phyloP scores from a whole-genome alignment of 2,329 filamentous ascomycete genomes.

The Clonostachys rhizophaga region DNA sequence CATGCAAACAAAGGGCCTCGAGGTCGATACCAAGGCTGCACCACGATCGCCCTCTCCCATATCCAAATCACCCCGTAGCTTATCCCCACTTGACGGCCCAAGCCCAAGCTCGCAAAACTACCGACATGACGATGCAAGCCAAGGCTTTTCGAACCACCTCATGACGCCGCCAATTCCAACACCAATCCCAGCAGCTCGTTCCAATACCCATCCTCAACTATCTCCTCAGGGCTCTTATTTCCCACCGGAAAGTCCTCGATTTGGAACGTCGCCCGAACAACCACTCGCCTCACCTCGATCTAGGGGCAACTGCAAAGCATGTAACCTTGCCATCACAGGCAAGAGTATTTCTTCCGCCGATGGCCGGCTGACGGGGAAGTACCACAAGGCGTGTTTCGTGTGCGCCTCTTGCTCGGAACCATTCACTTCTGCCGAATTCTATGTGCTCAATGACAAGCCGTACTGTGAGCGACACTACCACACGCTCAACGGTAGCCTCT shows the following conservation, averaged over 20 bases:
- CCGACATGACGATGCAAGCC: background rate
- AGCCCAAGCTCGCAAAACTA: background rate
- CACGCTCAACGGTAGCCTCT: constrained; percentile 82
- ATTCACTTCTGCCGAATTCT: constrained; percentile 86
- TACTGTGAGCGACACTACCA: constrained; percentile 95
- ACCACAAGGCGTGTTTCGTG: constrained; percentile 93
- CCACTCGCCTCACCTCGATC: constrained; percentile 10
- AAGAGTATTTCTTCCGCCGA: constrained; percentile 95
- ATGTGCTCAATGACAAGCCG: constrained; percentile 80
- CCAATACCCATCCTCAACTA: background rate
- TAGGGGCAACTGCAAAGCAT: constrained; percentile 75
- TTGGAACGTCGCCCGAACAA: constrained; percentile 2
- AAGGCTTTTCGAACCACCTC: background rate
- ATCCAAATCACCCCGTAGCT: constrained; percentile 17
- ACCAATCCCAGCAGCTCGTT: background rate
- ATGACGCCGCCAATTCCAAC: no score
- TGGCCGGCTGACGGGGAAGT: constrained; percentile 84
- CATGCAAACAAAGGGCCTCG: constrained; percentile 17
- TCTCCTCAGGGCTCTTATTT: background rate
- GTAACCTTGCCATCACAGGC: constrained; percentile 70
- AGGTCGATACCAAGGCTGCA: constrained; percentile 23
- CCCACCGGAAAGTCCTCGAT: background rate
- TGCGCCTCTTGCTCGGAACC: constrained; percentile 78
- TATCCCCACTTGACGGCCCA: constrained; percentile 9
- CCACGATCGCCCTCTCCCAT: constrained; percentile 13